Evolutionary conservation across 257 asterid genomes (phyloP).

Genomic region (Nicotiana knightiana): DNA sequence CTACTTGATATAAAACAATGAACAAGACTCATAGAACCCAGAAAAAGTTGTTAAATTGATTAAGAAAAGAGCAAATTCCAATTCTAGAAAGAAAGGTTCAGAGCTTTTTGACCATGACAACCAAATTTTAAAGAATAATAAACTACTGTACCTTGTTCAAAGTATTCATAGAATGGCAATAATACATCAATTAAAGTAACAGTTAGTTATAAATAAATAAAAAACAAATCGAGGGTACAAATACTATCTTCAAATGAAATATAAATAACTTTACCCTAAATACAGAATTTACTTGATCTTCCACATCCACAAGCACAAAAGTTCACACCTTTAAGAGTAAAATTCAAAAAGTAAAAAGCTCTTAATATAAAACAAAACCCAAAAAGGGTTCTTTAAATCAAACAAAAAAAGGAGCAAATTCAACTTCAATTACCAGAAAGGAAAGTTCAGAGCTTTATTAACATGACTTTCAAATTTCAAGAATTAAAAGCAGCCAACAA

Average conservation of each 20-base stretch:
- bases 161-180: neutral
- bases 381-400: neutral
- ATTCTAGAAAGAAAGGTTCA: neutral
- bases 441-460: neutral
- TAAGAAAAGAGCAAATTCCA: neutral
- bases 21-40: slow-evolving; percentile 6
- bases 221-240: neutral
- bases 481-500: neutral
- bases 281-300: slow-evolving; percentile 2
- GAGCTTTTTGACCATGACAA: neutral
- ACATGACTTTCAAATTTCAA: neutral
- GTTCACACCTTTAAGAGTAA: neutral
- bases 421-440: neutral
- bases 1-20: neutral
- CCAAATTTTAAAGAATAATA: neutral
- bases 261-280: neutral
- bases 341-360: neutral
- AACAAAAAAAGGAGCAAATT: neutral
- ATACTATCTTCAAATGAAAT: neutral
- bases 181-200: neutral
- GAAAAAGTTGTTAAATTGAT: slow-evolving; percentile 6
- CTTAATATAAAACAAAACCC: neutral
- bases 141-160: neutral
- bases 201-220: neutral
- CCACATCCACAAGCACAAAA: neutral